Percentiles rank a stretch among this genome's conserved stretches.
These are phyloP conservation scores for Clonostachys rosea DNA, from an alignment of 2,329 filamentous ascomycete genomes.

Conservation along the genomic window DNA sequence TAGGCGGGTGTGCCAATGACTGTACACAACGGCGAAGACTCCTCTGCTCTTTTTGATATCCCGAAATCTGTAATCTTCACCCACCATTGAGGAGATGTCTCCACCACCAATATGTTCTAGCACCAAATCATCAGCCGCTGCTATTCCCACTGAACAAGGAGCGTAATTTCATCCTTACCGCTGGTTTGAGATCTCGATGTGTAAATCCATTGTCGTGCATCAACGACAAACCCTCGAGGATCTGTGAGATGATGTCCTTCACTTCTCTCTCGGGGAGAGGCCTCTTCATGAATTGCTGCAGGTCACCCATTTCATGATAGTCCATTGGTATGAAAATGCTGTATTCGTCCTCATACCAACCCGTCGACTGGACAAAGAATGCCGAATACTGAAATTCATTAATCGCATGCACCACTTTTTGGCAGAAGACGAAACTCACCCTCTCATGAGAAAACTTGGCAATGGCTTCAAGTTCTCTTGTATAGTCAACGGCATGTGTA, in stretches of 20 bases:
- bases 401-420: not conserved
- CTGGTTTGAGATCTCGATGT: constrained; percentile 4
- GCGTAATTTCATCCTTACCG: not conserved
- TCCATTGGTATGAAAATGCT: constrained; percentile 6
- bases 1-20: not conserved
- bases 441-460: constrained; percentile 1
- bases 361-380: constrained; percentile 2
- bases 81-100: constrained; percentile 2
- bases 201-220: constrained; percentile 6
- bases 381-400: constrained; percentile 1
- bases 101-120: not conserved
- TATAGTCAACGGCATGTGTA: not conserved
- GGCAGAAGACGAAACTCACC: not conserved
- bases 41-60: not conserved
- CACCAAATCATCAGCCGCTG: not conserved
- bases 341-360: constrained; percentile 4
- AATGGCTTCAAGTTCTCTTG: not conserved
- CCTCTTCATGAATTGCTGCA: constrained; percentile 3
- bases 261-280: constrained; percentile 1
- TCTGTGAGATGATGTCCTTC: constrained; percentile 1
- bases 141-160: not conserved
- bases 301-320: constrained; percentile 3
- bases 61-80: constrained; percentile 5
- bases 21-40: not conserved
- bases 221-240: constrained; percentile 1